Base-by-base conservation (phyloP, 208 protist genomes). In the Crithidia thermophila region DNA sequence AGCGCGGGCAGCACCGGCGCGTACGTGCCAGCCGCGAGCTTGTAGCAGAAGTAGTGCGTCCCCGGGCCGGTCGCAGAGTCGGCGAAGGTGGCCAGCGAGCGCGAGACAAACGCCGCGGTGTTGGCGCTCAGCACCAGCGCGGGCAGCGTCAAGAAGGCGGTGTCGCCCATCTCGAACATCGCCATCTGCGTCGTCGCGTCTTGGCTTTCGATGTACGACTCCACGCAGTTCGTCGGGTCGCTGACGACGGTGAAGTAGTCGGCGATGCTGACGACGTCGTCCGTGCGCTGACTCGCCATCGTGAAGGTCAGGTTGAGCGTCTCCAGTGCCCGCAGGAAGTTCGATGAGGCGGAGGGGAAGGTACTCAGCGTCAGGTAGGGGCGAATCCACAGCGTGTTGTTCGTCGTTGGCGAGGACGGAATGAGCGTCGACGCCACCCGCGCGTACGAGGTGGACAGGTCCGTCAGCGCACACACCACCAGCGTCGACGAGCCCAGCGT, bases 381-480 rank as follows among this genome's bases (percentile, higher is more conserved):
- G 10, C 91, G 87, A 36, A 96, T 72, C 67, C 55, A 79, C 33
- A 94, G 66, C 45, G 77, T 66, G 60, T 93, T 84, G 59, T 45
- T 77, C 47, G 53, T 43, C 42, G 40, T 70, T 16, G 57, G 66
- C 33, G 53, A 59, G 16, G 77, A 66, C 18, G 65, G 69, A 3
- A 45, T 30, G 16, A 61, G 28, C 16, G 60, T 55, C 0, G 72
- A 72, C 59, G 75, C 79, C 7, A 86, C 79, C 6, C 72, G 60
- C 4, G 60, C 71, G 46, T 87, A 84, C 8, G 36, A 55, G 33
- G 77, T 68, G 18, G 84, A 84, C 42, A 75, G 53, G 23, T 60
- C 66, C 0, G 83, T 87, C 60, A 87, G 78, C 10, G 82, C 85
- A 67, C 91, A 96, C 31, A 96, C 91, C 31, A 96, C 57, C 43